Conservation (phyloP, 306 rosid species). For the Senna siamea region DNA sequence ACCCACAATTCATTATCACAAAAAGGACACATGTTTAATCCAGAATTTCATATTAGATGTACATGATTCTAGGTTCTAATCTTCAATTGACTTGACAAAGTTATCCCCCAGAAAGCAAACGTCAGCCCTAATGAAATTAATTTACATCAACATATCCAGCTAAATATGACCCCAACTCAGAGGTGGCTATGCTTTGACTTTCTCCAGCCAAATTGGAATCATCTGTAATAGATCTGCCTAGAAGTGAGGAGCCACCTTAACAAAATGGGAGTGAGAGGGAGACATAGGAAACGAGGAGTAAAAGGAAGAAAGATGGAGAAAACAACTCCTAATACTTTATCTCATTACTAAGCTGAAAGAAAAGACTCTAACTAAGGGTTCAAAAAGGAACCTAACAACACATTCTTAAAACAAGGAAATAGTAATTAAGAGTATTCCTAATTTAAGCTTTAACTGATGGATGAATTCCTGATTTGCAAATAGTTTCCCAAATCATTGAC, state of each 20-base stretch:
- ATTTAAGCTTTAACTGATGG: background rate
- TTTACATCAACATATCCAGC: conserved; percentile 11
- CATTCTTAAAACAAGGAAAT: background rate
- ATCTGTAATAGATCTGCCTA: background rate
- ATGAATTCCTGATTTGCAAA: background rate
- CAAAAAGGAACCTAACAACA: background rate
- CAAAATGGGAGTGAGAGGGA: background rate
- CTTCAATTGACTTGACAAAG: background rate
- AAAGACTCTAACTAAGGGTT: background rate
- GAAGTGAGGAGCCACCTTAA: background rate
- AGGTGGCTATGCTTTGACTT: conserved; percentile 8
- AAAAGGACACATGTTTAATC: conserved; percentile 25
- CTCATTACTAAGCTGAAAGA: background rate
- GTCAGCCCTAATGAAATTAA: conserved; percentile 3
- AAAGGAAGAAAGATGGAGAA: background rate
- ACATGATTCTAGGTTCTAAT: background rate
- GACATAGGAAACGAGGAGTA: background rate
- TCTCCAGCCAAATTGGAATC: conserved; percentile 11
- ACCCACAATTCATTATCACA: conserved; percentile 30
- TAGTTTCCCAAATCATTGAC: background rate
- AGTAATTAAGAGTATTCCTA: background rate
- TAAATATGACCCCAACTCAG: conserved; percentile 12
- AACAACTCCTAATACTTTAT: background rate
- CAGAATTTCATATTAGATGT: conserved; percentile 21
- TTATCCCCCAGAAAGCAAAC: conserved; percentile 20